Percentiles rank a stretch among this genome's conserved stretches.
These are phyloP conservation scores for Asterochloris sp. DNA, from an alignment of 139 green algal genomes.

Conservation along the genomic window DNA sequence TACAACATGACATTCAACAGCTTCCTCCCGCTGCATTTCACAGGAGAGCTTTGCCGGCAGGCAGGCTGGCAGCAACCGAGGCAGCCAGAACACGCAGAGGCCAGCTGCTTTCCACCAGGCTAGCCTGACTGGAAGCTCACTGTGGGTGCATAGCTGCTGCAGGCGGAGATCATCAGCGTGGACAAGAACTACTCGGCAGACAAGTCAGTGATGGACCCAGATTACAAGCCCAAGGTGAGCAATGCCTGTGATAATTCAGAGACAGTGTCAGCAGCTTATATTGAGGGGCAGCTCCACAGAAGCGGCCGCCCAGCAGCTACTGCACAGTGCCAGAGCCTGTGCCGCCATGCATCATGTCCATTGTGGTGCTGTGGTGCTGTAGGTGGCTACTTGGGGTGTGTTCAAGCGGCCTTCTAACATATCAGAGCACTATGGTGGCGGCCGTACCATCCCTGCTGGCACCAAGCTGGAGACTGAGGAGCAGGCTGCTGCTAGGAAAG, in stretches of 20 bases:
- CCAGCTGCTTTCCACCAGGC: too few species aligned
- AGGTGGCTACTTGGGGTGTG: slow-evolving; percentile 79
- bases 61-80: too few species aligned
- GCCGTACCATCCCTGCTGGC: slow-evolving; percentile 72
- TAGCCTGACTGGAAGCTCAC: too few species aligned
- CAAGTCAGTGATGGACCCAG: slow-evolving; percentile 17
- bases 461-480: slow-evolving; percentile 58
- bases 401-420: slow-evolving; percentile 86
- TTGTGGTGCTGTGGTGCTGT: slow-evolving; percentile 19
- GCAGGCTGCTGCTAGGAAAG: slow-evolving; percentile 25
- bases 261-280: neutral
- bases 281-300: too few species aligned
- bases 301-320: too few species aligned
- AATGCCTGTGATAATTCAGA: neutral
- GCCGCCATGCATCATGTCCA: too few species aligned
- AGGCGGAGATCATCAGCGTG: slow-evolving; percentile 58
- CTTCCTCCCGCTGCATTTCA: too few species aligned
- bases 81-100: too few species aligned
- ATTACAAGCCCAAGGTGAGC: neutral
- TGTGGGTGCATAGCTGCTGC: slow-evolving; percentile 4
- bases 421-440: slow-evolving; percentile 46
- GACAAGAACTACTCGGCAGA: slow-evolving; percentile 37
- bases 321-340: too few species aligned
- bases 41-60: too few species aligned
- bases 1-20: too few species aligned